These are phyloP conservation scores for Collariella sp. DNA, from an alignment of 495 filamentous ascomycete species.

Conservation along the genomic window DNA sequence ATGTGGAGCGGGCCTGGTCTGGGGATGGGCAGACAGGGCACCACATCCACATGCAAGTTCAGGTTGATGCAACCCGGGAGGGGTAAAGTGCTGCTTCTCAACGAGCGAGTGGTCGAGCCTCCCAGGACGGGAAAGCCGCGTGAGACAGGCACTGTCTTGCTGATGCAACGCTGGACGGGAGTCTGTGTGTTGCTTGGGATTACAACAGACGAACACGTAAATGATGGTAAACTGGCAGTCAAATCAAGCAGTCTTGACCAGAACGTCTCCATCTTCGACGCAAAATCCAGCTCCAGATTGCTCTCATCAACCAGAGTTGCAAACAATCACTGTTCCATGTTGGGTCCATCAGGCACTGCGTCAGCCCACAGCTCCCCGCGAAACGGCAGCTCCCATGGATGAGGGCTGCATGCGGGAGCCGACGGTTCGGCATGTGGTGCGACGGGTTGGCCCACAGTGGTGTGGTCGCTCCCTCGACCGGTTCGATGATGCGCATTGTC, in stretches of 20 bases:
- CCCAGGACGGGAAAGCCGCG: background rate
- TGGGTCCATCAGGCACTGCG: background rate
- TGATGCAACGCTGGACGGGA: too few species aligned
- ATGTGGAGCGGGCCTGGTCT: too few species aligned
- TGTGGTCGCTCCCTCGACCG: slow-evolving; percentile 1
- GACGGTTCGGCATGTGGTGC: slow-evolving; percentile 14
- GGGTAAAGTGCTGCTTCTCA: background rate
- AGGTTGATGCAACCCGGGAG: background rate
- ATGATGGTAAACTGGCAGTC: too few species aligned
- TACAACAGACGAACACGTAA: too few species aligned
- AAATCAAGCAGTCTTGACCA: too few species aligned
- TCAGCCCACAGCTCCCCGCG: slow-evolving; percentile 1
- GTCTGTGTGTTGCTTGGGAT: too few species aligned
- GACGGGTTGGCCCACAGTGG: slow-evolving; percentile 9
- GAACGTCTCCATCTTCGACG: too few species aligned
- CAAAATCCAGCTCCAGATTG: too few species aligned
- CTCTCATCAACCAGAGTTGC: too few species aligned
- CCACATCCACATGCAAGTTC: background rate
- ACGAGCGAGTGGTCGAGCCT: background rate
- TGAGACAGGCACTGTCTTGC: slow-evolving; percentile 1
- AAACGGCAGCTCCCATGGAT: background rate
- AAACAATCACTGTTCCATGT: too few species aligned
- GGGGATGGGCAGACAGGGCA: too few species aligned
- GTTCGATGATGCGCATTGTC: slow-evolving; percentile 3
- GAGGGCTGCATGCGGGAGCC: background rate